phyloP scores from a whole-genome alignment of 495 filamentous ascomycete species.

The Podospora pseudocomata region DNA sequence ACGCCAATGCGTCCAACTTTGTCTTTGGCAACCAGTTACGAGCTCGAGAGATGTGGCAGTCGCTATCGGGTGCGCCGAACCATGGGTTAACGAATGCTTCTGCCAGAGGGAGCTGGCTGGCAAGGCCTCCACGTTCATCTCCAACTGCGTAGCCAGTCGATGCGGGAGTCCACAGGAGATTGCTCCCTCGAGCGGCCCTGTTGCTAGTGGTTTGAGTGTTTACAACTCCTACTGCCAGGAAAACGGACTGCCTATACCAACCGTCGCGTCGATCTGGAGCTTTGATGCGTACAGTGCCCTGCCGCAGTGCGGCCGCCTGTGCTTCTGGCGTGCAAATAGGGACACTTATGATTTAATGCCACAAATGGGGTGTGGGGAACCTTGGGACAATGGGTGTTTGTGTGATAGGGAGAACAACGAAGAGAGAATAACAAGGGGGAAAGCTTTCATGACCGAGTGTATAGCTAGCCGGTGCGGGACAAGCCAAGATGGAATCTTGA shows the following conservation, averaged over 20 bases:
- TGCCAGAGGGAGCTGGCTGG: constrained; percentile 11
- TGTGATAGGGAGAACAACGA: background rate
- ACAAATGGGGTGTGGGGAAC: constrained; percentile 1
- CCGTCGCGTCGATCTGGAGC: constrained; percentile 12
- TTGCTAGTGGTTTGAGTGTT: background rate
- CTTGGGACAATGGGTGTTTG: constrained; percentile 11
- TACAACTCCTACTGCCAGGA: constrained; percentile 16
- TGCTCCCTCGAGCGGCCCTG: background rate
- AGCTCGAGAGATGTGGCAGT: constrained; percentile 1
- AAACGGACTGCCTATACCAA: constrained; percentile 12
- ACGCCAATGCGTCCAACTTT: constrained; percentile 17
- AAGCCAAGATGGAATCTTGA: background rate
- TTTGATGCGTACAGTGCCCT: constrained; percentile 1
- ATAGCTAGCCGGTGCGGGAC: constrained; percentile 7
- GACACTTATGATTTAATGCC: constrained; percentile 11
- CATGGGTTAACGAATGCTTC: constrained; percentile 15
- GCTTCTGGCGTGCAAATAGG: constrained; percentile 9
- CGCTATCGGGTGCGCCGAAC: constrained; percentile 12
- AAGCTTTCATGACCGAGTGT: background rate
- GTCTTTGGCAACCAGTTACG: constrained; percentile 9
- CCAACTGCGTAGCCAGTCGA: constrained; percentile 3
- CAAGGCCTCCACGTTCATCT: constrained; percentile 9
- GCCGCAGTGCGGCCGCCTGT: constrained; percentile 5
- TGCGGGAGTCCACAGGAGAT: background rate
- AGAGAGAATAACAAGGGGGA: background rate